phyloP scores from a whole-genome alignment of 257 asterid genomes.

The Phtheirospermum japonicum region DNA sequence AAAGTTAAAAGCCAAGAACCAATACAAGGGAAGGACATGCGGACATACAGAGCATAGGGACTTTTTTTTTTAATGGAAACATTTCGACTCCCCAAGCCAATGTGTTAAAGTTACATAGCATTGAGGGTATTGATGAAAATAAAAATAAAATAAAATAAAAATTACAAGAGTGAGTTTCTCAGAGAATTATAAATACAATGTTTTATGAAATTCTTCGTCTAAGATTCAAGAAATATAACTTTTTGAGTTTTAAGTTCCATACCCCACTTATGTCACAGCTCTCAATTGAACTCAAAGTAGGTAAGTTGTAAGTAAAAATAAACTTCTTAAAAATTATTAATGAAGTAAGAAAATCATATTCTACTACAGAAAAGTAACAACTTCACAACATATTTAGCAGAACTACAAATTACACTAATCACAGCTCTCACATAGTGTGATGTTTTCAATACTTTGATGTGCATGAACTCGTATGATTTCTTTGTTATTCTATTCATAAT shows the following conservation, averaged over 20 bases:
- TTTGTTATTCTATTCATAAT: no score
- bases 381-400: neutral
- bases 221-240: neutral
- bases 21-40: no score
- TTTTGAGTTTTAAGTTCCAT: neutral
- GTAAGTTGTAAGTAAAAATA: neutral
- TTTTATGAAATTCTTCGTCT: no score
- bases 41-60: no score
- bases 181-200: neutral
- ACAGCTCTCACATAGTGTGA: no score
- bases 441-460: no score
- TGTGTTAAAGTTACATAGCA: neutral
- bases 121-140: neutral
- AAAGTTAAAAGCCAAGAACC: no score
- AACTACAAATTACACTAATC: no score
- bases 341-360: neutral
- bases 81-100: constrained; percentile 4
- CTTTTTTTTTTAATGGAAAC: neutral
- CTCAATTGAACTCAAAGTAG: neutral
- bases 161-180: neutral
- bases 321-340: neutral
- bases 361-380: neutral
- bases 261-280: neutral
- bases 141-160: neutral
- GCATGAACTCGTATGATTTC: no score